Evolutionary conservation across 371 early-diverging fungal species (phyloP).

Genomic region (Modicella reniformis): DNA sequence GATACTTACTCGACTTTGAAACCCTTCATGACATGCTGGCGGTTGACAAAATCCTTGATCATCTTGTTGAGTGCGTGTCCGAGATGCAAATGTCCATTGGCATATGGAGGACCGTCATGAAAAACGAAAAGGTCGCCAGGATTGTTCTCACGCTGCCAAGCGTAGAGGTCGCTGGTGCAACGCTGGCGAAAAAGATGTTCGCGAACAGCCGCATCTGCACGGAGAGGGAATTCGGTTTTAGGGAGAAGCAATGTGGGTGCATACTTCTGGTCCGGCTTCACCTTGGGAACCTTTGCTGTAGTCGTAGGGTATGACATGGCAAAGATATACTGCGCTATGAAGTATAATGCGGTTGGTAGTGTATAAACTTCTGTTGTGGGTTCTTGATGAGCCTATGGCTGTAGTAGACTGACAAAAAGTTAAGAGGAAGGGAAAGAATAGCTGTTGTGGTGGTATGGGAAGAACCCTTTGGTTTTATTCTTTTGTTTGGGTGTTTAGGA

Average conservation of each 20-base stretch:
- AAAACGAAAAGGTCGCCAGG: slow-evolving; percentile 78
- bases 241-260: slow-evolving; percentile 76
- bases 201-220: slow-evolving; percentile 73
- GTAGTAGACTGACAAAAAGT: too few relatives aligned
- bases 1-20: slow-evolving; percentile 77
- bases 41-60: slow-evolving; percentile 91
- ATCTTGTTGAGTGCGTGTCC: slow-evolving; percentile 95
- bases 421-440: too few relatives aligned
- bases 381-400: too few relatives aligned
- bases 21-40: slow-evolving; percentile 88
- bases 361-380: too few relatives aligned
- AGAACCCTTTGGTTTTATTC: too few relatives aligned
- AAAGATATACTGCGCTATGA: too few relatives aligned
- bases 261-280: slow-evolving; percentile 56
- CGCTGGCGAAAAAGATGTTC: slow-evolving; percentile 72
- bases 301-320: too few relatives aligned
- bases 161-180: slow-evolving; percentile 75
- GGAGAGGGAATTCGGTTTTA: slow-evolving; percentile 77
- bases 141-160: slow-evolving; percentile 78
- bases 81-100: slow-evolving; percentile 93
- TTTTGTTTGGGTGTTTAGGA: slow-evolving; percentile 15
- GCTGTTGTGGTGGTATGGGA: too few relatives aligned
- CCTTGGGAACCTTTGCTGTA: slow-evolving; percentile 33
- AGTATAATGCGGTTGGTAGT: too few relatives aligned
- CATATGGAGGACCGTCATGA: slow-evolving; percentile 98